A percentile compares a stretch with the other conserved stretches of the same genome.
phyloP scores from a whole-genome alignment of 2,329 filamentous ascomycete genomes.

The Paraphaeosphaeria sporulosa region DNA sequence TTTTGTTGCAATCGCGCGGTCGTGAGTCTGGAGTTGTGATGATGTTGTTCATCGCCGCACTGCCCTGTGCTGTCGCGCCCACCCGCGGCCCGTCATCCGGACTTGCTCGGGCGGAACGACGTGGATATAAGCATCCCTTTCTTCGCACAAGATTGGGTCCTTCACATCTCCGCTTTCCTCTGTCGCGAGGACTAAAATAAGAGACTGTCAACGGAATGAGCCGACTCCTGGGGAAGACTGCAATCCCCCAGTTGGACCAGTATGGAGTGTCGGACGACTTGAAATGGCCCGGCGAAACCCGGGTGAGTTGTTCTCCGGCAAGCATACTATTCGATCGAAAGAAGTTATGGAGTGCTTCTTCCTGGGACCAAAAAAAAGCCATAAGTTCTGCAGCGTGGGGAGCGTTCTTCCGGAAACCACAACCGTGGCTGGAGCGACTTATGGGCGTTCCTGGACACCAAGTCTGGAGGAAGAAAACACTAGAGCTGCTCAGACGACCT shows the following conservation, averaged over 20 bases:
- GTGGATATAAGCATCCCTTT: not conserved
- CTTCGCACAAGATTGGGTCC: not conserved
- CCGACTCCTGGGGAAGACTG: not conserved
- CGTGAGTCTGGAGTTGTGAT: not conserved
- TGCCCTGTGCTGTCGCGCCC: no score
- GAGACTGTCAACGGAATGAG: not conserved
- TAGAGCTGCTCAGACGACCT: no score
- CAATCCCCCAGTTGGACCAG: no score
- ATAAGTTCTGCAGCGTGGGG: no score
- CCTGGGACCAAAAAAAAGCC: not conserved
- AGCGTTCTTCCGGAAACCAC: no score
- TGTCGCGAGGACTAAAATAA: not conserved
- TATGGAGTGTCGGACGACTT: no score
- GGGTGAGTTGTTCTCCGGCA: no score
- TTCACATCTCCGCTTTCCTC: not conserved
- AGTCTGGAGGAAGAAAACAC: no score
- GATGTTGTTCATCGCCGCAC: not conserved
- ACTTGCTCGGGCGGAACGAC: not conserved
- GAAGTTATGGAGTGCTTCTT: not conserved
- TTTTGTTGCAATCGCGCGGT: no score
- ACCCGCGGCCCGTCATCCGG: not conserved
- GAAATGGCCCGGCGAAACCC: not conserved
- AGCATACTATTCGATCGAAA: no score
- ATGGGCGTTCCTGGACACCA: no score
- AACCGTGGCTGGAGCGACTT: no score